These are phyloP conservation scores for Phytophthora europaea DNA, from an alignment of 352 stramenopile genomes.

Conservation along the genomic window DNA sequence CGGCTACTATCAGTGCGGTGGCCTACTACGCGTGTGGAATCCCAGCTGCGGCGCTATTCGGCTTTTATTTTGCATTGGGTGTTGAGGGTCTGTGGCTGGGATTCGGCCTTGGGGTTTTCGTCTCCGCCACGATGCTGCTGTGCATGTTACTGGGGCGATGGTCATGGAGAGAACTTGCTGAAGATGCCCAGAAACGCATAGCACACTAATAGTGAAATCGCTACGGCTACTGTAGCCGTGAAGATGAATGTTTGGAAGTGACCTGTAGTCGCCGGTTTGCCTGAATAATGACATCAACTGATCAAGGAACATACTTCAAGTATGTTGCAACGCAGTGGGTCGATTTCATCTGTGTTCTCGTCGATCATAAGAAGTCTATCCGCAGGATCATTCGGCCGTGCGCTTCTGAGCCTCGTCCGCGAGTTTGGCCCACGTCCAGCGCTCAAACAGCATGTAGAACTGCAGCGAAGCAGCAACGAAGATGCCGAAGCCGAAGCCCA, in stretches of 20 bases:
- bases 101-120: conserved; percentile 64
- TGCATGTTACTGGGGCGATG: conserved; percentile 21
- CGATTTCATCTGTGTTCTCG: conserved; percentile 7
- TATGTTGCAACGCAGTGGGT: not conserved
- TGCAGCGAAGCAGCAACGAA: conserved; percentile 45
- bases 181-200: conserved; percentile 49
- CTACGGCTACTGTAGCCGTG: no score
- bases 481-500: conserved; percentile 62
- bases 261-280: no score
- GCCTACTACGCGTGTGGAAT: conserved; percentile 85
- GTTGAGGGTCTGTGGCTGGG: conserved; percentile 85
- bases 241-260: no score
- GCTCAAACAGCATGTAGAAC: conserved; percentile 48
- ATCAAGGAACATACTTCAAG: no score
- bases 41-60: conserved; percentile 67
- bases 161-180: conserved; percentile 46
- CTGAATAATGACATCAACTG: no score
- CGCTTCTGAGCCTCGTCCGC: conserved; percentile 51
- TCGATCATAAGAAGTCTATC: conserved; percentile 11
- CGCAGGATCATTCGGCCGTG: conserved; percentile 36
- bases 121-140: conserved; percentile 19
- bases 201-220: conserved; percentile 1
- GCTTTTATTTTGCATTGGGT: conserved; percentile 50
- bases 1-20: conserved; percentile 71
- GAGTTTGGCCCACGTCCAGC: conserved; percentile 49